These are phyloP conservation scores for Haematococcus lacustris DNA, from an alignment of 139 green algal species.

Conservation along the genomic window DNA sequence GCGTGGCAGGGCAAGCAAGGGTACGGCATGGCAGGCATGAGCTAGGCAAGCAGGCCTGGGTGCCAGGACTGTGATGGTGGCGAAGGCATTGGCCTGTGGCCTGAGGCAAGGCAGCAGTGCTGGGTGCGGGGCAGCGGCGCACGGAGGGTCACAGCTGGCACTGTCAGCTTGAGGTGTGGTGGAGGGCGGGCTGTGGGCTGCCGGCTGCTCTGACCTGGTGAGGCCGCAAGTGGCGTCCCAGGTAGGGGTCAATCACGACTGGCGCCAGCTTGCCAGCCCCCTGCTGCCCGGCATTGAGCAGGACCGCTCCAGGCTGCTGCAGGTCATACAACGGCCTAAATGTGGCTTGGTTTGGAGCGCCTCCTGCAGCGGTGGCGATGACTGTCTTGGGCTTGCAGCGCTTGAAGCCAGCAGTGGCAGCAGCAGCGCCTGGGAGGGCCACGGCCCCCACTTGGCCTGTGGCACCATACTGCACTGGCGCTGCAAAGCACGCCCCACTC, in stretches of 20 bases:
- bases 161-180: neutral
- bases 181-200: neutral
- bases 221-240: constrained; percentile 44
- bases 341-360: neutral
- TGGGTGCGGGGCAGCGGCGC: too few relatives aligned
- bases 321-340: constrained; percentile 47
- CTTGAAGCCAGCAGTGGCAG: too few relatives aligned
- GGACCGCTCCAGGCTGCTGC: constrained; percentile 29
- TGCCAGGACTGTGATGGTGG: neutral
- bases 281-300: constrained; percentile 49
- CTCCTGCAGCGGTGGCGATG: neutral
- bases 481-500: too few relatives aligned
- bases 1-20: neutral
- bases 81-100: neutral
- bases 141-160: too few relatives aligned
- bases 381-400: neutral
- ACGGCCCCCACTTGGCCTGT: too few relatives aligned
- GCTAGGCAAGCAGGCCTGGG: neutral
- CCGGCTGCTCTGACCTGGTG: constrained; percentile 31
- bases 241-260: constrained; percentile 64
- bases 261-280: constrained; percentile 28
- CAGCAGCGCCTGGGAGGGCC: too few relatives aligned
- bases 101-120: neutral
- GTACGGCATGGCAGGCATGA: neutral
- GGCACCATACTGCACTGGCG: too few relatives aligned